These are phyloP conservation scores for Dactylellina haptotyla DNA, from an alignment of 2,329 filamentous ascomycete genomes.

Conservation along the genomic window DNA sequence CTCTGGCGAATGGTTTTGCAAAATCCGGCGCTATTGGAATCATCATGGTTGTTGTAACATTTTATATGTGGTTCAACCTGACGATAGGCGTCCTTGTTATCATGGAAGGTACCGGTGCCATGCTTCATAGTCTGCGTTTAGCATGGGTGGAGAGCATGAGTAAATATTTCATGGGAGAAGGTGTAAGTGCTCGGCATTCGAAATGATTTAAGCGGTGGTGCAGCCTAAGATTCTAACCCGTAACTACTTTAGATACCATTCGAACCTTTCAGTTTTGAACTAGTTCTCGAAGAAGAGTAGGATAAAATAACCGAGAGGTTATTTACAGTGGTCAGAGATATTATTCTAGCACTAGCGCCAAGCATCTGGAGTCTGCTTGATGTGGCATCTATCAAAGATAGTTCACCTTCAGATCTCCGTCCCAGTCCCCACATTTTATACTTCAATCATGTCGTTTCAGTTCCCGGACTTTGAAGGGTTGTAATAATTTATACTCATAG, in stretches of 20 bases:
- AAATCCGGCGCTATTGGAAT: conserved; percentile 75
- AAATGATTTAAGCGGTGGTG: background rate
- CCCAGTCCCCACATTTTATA: too few relatives aligned
- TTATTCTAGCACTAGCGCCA: too few relatives aligned
- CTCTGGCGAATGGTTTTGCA: conserved; percentile 78
- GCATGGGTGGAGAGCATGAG: conserved; percentile 99
- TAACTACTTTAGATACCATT: conserved; percentile 71
- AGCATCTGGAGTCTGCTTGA: too few relatives aligned
- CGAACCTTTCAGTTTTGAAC: conserved; percentile 86
- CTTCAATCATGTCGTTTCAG: too few relatives aligned
- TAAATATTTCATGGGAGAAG: conserved; percentile 68
- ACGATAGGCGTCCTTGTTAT: conserved; percentile 83
- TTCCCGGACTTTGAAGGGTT: too few relatives aligned
- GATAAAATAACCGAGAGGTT: conserved; percentile 65
- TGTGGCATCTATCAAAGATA: too few relatives aligned
- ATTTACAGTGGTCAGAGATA: conserved; percentile 2
- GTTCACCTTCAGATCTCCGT: too few relatives aligned
- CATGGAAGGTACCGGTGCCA: conserved; percentile 96
- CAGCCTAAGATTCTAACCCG: conserved; percentile 14
- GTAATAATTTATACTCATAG: too few relatives aligned
- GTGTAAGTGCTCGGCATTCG: conserved; percentile 38
- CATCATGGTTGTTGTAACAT: conserved; percentile 81
- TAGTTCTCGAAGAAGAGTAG: conserved; percentile 83
- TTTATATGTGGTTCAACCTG: conserved; percentile 89
- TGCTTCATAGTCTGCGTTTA: conserved; percentile 89